Evolutionary conservation across 805 yeast species (phyloP).

Genomic region (fission yeast (Schizosaccharomyces pombe)): DNA sequence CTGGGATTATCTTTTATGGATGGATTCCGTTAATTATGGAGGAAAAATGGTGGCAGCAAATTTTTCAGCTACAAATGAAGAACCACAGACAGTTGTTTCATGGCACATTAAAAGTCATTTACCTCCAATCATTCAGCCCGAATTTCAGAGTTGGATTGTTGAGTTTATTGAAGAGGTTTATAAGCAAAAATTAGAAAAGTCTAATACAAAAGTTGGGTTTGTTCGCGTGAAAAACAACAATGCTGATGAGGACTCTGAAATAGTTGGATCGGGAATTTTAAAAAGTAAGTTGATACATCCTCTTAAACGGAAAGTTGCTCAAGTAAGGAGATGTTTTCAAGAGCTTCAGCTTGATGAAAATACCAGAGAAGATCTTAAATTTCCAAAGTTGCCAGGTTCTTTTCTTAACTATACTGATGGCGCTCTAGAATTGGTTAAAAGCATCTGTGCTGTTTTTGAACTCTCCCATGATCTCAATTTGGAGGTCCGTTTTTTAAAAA

Average conservation of each 20-base stretch:
- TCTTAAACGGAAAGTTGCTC: slow-evolving; percentile 39
- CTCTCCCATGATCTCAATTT: slow-evolving; percentile 39
- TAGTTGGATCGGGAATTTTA: slow-evolving; percentile 4
- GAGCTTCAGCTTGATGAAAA: slow-evolving; percentile 49
- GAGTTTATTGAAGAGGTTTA: slow-evolving; percentile 50
- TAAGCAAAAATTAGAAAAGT: slow-evolving; percentile 25
- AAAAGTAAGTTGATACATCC: slow-evolving; percentile 34
- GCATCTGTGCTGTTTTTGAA: slow-evolving; percentile 44
- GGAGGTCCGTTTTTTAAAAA: slow-evolving; percentile 53
- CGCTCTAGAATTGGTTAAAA: slow-evolving; percentile 55
- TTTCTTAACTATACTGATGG: slow-evolving; percentile 39
- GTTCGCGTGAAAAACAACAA: slow-evolving; percentile 5
- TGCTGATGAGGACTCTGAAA: slow-evolving; percentile 17
- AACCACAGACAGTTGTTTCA: slow-evolving; percentile 16
- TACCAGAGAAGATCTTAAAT: slow-evolving; percentile 37
- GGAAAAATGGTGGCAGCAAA: slow-evolving; percentile 28
- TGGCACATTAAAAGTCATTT: slow-evolving; percentile 66
- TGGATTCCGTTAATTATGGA: slow-evolving; percentile 73
- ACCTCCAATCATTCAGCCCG: slow-evolving; percentile 53
- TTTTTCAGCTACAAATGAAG: slow-evolving; percentile 13
- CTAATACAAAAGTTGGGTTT: slow-evolving; percentile 7
- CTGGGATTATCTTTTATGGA: slow-evolving; percentile 90
- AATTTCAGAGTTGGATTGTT: slow-evolving; percentile 70
- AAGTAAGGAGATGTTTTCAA: slow-evolving; percentile 42
- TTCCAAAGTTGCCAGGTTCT: slow-evolving; percentile 61